Conservation (phyloP, 345 rosid species). For the Raphanus sativus region DNA sequence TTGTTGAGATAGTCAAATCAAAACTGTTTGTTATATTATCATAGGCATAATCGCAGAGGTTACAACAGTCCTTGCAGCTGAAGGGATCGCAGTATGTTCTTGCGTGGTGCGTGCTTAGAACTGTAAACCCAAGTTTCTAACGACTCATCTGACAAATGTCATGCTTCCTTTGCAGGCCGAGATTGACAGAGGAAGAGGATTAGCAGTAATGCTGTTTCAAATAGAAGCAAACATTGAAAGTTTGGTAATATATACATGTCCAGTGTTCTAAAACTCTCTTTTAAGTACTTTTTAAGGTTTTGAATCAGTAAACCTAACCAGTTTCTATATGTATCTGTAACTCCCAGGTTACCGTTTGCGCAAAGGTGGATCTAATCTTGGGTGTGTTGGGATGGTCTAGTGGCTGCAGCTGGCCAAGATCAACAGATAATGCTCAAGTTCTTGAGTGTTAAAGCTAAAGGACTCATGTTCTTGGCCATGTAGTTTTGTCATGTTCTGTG, state of each 20-base stretch:
- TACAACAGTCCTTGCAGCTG: slow-evolving; percentile 68
- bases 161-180: slow-evolving; percentile 58
- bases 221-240: slow-evolving; percentile 71
- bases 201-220: slow-evolving; percentile 90
- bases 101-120: slow-evolving; percentile 66
- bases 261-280: not conserved
- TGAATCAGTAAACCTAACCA: not conserved
- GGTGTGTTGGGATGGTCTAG: slow-evolving; percentile 95
- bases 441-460: slow-evolving; percentile 61
- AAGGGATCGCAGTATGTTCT: slow-evolving; percentile 70
- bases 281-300: not conserved
- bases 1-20: slow-evolving; percentile 6
- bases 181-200: slow-evolving; percentile 83
- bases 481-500: slow-evolving; percentile 39
- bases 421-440: slow-evolving; percentile 43
- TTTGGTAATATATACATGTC: slow-evolving; percentile 52
- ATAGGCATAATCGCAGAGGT: slow-evolving; percentile 92
- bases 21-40: slow-evolving; percentile 18
- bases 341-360: slow-evolving; percentile 71
- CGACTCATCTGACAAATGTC: not conserved
- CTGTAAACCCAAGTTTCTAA: not conserved
- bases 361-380: slow-evolving; percentile 69
- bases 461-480: slow-evolving; percentile 31
- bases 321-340: not conserved
- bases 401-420: slow-evolving; percentile 93